Evolutionary conservation across 2,329 filamentous ascomycete genomes (phyloP), one percentile per base, ranked within the genome.

Genomic region (Dryadomyces quercivorus): DNA sequence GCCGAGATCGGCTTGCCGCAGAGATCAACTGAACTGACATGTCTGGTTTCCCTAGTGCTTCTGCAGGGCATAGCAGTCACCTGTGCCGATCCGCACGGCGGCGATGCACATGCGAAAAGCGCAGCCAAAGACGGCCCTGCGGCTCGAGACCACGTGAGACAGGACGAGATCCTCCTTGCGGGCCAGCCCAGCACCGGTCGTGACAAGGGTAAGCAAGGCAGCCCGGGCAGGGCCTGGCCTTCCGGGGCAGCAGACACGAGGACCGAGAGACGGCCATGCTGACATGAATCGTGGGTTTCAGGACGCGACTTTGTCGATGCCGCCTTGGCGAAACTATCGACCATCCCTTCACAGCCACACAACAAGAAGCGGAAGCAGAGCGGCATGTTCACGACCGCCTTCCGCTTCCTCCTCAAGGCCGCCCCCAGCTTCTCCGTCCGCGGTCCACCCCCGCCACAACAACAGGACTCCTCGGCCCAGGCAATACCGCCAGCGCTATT

Each of bases 261-360:
- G 15, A 43, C 8, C 7, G 40, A 9, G 12, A 43, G 9, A 22
- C 26, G 2, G 26, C 10, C 36, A n/a, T 53, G 31, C 52, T 49
- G 38, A 53, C 52, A 20, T 44, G 1, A 9, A 54, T 51, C 51
- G 15, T 12, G 38, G 34, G 5, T 53, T 36, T 10, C 58, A 77
- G 78, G 76, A 44, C 72, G 73, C 61, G 75, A 80, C 51, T 67
- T 78, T 16, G 76, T 81, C 54, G 73, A 77, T 48, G 69, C 72
- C 31, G 78, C 78, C 5, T 65, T 76, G 54, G 63, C 65, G 45
- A 75, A 79, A 58, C 68, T 82, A 43, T 67, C 66, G 44, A 77
- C 76, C 62, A 68, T 78, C 16, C 72, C 76, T 31, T 66, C 68
- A n/a, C 68, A 72, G 13, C 63, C 68, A 4, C 70, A 73, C 57